A percentile compares a stretch with the other conserved stretches of the same genome.
These are phyloP conservation scores for Exidia glandulosa DNA, from an alignment of 768 basidiomycete species.

Conservation along the genomic window DNA sequence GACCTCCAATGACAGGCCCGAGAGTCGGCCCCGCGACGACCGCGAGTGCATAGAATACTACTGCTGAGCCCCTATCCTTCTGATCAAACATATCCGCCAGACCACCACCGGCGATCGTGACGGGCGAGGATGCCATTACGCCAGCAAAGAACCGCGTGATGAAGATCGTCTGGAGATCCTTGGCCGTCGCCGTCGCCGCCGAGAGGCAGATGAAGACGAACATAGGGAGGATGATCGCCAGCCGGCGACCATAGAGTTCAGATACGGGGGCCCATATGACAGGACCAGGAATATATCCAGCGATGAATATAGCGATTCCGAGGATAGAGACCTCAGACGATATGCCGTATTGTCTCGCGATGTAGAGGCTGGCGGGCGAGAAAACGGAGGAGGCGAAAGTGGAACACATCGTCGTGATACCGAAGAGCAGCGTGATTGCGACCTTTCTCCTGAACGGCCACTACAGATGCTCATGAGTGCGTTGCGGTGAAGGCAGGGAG, in stretches of 20 bases:
- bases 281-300: slow-evolving; percentile 11
- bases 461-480: background rate
- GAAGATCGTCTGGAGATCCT: slow-evolving; percentile 22
- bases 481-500: slow-evolving; percentile 6
- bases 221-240: slow-evolving; percentile 14
- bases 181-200: slow-evolving; percentile 21
- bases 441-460: slow-evolving; percentile 11
- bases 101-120: slow-evolving; percentile 15
- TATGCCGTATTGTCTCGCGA: slow-evolving; percentile 15
- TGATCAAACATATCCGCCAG: slow-evolving; percentile 9
- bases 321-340: slow-evolving; percentile 18
- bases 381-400: slow-evolving; percentile 21
- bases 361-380: slow-evolving; percentile 13
- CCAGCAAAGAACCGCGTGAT: slow-evolving; percentile 20
- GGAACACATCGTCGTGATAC: slow-evolving; percentile 20
- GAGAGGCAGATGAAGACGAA: slow-evolving; percentile 22
- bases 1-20: slow-evolving; percentile 21
- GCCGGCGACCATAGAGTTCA: slow-evolving; percentile 20
- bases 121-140: slow-evolving; percentile 16
- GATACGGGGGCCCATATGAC: slow-evolving; percentile 15
- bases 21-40: slow-evolving; percentile 21
- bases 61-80: slow-evolving; percentile 14
- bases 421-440: slow-evolving; percentile 14
- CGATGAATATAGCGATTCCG: slow-evolving; percentile 11
- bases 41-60: slow-evolving; percentile 22